phyloP scores from a whole-genome alignment of 768 basidiomycete species.

The Suillus subaureus region DNA sequence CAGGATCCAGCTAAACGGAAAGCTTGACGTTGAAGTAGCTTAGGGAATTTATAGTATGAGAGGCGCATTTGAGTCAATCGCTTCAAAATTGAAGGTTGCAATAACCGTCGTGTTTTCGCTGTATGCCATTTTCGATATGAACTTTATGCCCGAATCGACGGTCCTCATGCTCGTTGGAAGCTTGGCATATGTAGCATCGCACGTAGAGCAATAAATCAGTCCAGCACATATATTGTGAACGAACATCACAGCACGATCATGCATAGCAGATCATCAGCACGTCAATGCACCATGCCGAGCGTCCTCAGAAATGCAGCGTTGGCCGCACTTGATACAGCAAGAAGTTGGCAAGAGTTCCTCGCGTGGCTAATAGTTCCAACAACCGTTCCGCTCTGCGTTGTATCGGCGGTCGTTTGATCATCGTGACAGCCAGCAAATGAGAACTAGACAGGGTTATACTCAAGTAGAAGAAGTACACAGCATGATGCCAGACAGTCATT shows the following conservation, averaged over 20 bases:
- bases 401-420: slow-evolving; percentile 72
- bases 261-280: not conserved
- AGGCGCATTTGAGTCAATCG: not conserved
- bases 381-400: slow-evolving; percentile 56
- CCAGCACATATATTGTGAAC: not conserved
- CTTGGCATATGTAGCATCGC: not conserved
- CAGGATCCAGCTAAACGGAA: not conserved
- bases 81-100: not conserved
- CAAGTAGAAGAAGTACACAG: not conserved
- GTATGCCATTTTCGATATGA: not conserved
- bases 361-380: slow-evolving; percentile 83
- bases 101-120: not conserved
- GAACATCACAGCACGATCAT: not conserved
- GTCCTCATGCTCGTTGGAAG: not conserved
- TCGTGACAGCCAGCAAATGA: slow-evolving; percentile 77
- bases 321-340: not conserved
- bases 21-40: not conserved
- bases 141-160: not conserved
- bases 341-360: slow-evolving; percentile 26
- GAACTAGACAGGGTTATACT: slow-evolving; percentile 43
- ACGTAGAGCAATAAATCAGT: not conserved
- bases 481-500: slow-evolving; percentile 13
- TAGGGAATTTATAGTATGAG: not conserved
- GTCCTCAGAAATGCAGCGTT: slow-evolving; percentile 10
- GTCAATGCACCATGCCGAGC: slow-evolving; percentile 25